Conservation (phyloP, 1,284 basidiomycete species). For the Cronartium quercuum region DNA sequence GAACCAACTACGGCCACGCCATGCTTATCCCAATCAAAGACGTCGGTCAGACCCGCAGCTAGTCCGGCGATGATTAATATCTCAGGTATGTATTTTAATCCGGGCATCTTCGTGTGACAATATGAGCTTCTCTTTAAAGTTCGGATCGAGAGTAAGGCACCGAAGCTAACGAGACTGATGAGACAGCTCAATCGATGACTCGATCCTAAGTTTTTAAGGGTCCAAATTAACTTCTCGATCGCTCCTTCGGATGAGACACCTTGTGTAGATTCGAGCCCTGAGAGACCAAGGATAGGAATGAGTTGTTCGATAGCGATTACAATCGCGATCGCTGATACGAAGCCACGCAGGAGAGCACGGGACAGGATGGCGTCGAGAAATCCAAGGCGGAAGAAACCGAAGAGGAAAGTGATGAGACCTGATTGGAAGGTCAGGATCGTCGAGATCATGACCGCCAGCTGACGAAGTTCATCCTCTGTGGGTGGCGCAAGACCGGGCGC, state of each 20-base stretch:
- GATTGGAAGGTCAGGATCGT: conserved; percentile 79
- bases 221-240: conserved; percentile 68
- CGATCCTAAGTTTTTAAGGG: conserved; percentile 61
- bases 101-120: conserved; percentile 63
- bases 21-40: conserved; percentile 66
- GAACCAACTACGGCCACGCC: conserved; percentile 75
- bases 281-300: conserved; percentile 60
- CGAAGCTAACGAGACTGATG: conserved; percentile 60
- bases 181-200: conserved; percentile 63
- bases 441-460: conserved; percentile 51
- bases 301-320: conserved; percentile 59
- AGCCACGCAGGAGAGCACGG: conserved; percentile 65
- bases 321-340: conserved; percentile 64
- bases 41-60: conserved; percentile 61
- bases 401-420: conserved; percentile 73
- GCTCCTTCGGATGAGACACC: conserved; percentile 59
- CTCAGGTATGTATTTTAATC: conserved; percentile 77
- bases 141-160: conserved; percentile 61
- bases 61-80: conserved; percentile 71
- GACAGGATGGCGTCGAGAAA: conserved; percentile 87
- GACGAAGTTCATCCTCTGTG: conserved; percentile 58
- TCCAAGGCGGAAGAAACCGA: conserved; percentile 81
- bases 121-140: conserved; percentile 55
- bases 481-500: conserved; percentile 58
- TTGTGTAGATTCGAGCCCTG: conserved; percentile 55